phyloP scores from a whole-genome alignment of 129 eudicot genomes.

The Flaveria ramosissima region DNA sequence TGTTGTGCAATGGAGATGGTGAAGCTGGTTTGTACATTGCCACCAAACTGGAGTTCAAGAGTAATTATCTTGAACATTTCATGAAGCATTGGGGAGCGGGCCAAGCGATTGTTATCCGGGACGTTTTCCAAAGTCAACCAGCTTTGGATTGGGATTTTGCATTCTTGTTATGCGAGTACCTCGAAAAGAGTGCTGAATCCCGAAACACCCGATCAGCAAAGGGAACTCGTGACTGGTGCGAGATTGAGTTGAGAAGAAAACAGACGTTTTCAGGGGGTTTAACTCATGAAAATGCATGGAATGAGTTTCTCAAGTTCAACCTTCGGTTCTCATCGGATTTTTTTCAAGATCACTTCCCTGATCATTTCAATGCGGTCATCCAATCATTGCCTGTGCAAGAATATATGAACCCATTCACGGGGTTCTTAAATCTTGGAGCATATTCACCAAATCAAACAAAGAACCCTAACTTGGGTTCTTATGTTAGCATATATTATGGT shows the following conservation, averaged over 20 bases:
- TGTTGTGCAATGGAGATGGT: conserved; percentile 41
- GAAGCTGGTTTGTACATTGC: conserved; percentile 32
- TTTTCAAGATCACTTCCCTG: conserved; percentile 57
- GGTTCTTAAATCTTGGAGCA: conserved; percentile 59
- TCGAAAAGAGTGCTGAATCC: conserved; percentile 42
- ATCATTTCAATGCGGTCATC: conserved; percentile 49
- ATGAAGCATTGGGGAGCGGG: conserved; percentile 78
- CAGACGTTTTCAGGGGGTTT: conserved; percentile 49
- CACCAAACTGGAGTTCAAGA: conserved; percentile 40
- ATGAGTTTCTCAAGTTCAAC: conserved; percentile 49
- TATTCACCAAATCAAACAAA: conserved; percentile 46
- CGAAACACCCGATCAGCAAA: conserved; percentile 20
- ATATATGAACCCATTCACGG: conserved; percentile 57
- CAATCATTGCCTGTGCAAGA: conserved; percentile 62
- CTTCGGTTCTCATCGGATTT: conserved; percentile 52
- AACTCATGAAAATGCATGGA: conserved; percentile 46
- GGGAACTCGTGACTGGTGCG: conserved; percentile 54
- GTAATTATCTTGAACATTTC: conserved; percentile 56
- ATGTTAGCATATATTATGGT: conserved; percentile 59
- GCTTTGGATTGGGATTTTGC: conserved; percentile 71
- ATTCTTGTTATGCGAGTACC: conserved; percentile 55
- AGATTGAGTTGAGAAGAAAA: conserved; percentile 50
- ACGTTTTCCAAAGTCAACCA: conserved; percentile 41
- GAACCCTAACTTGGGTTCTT: conserved; percentile 61
- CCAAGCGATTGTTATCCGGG: conserved; percentile 62